Percentiles rank a stretch among this genome's conserved stretches.
These are phyloP conservation scores for Curvularia spicifera DNA, from an alignment of 2,329 filamentous ascomycete genomes.

Conservation along the genomic window DNA sequence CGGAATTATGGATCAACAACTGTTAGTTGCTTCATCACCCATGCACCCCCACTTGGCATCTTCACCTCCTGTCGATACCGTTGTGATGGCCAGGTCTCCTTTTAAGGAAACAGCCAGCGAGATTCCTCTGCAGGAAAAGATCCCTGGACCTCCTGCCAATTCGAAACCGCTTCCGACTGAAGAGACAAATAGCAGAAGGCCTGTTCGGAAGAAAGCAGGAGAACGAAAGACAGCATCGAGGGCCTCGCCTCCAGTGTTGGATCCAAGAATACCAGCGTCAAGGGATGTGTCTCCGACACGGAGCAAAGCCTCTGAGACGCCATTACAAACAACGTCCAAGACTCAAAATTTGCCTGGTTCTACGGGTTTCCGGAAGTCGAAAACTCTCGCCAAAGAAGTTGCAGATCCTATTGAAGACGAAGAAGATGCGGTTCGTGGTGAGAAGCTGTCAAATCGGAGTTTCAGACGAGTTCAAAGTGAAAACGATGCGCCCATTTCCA, in stretches of 20 bases:
- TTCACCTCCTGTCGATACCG: constrained; percentile 10
- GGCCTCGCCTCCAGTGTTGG: constrained; percentile 2
- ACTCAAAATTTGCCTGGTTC: constrained; percentile 29
- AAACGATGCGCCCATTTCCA: constrained; percentile 44
- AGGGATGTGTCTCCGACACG: constrained; percentile 15
- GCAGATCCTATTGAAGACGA: constrained; percentile 37
- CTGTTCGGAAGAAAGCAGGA: constrained; percentile 7
- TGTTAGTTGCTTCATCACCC: constrained; percentile 27
- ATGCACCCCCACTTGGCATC: constrained; percentile 6
- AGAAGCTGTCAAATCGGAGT: constrained; percentile 23
- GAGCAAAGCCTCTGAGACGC: constrained; percentile 11
- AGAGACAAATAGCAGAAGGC: constrained; percentile 4
- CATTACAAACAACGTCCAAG: constrained; percentile 21
- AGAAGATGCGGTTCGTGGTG: not conserved
- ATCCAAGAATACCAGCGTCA: constrained; percentile 5
- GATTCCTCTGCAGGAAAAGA: not conserved
- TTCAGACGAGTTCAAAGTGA: constrained; percentile 41
- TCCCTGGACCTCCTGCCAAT: not conserved
- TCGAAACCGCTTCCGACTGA: not conserved
- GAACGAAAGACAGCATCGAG: constrained; percentile 7
- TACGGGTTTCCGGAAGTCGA: constrained; percentile 33
- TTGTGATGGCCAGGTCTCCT: constrained; percentile 7
- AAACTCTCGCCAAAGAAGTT: constrained; percentile 21
- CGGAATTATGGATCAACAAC: constrained; percentile 40
- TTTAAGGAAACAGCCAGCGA: not conserved